Evolutionary conservation across 169 alveolate genomes (phyloP).

Genomic region (Plasmodium sp.): DNA sequence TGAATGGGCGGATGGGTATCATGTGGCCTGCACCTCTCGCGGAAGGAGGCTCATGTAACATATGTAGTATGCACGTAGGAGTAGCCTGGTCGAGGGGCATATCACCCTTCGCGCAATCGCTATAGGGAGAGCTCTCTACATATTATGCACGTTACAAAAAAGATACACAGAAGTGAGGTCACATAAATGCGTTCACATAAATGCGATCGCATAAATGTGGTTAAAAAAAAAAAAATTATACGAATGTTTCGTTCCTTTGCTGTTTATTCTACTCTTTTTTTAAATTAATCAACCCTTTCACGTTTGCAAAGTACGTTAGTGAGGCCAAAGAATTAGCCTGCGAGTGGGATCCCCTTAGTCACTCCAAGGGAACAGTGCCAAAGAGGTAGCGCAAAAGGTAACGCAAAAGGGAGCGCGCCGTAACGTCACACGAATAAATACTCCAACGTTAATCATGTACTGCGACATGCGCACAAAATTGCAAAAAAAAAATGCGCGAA

Average conservation of each 20-base stretch:
- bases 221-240: background rate
- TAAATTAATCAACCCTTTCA: background rate
- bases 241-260: background rate
- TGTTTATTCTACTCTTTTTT: background rate
- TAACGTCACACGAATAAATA: background rate
- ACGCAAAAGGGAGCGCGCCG: background rate
- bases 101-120: background rate
- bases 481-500: background rate
- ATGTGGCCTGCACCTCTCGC: background rate
- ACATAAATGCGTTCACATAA: no score
- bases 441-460: background rate
- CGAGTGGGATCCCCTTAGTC: conserved; percentile 60
- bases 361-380: conserved; percentile 20
- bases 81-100: background rate
- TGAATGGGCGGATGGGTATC: no score
- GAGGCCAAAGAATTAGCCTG: background rate
- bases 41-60: background rate
- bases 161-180: background rate
- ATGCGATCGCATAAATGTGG: background rate
- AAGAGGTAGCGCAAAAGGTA: background rate
- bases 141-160: background rate
- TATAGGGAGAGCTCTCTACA: background rate
- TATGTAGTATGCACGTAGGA: background rate
- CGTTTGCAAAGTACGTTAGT: background rate
- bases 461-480: background rate